A percentile compares a stretch with the other conserved stretches of the same genome.
Conservation (phyloP, 257 asterid species). For the Plantago elongata region DNA sequence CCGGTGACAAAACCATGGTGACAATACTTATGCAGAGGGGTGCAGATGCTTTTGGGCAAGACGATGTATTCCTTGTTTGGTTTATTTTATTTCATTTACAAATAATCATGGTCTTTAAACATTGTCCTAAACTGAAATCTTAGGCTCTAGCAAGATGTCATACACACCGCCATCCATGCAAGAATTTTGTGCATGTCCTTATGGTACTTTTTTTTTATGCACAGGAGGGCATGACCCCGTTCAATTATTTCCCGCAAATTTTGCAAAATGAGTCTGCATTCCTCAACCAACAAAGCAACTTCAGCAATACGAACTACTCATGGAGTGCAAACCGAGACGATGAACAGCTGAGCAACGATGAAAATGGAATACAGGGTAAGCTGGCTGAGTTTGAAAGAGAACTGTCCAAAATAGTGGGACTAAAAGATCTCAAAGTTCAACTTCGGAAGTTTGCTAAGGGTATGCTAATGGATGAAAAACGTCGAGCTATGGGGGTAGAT, state of each 20-base stretch:
- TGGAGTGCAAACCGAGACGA: constrained; percentile 23
- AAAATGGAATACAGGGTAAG: constrained; percentile 43
- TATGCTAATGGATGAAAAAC: constrained; percentile 82
- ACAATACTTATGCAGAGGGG: constrained; percentile 25
- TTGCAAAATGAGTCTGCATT: constrained; percentile 41
- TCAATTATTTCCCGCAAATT: constrained; percentile 55
- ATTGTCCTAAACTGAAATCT: too few relatives aligned
- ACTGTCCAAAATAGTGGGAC: constrained; percentile 65
- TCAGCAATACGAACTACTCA: constrained; percentile 7
- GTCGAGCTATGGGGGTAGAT: constrained; percentile 70
- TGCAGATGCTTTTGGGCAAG: constrained; percentile 35
- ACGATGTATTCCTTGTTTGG: constrained; percentile 22
- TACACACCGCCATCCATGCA: too few relatives aligned
- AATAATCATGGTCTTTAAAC: too few relatives aligned
- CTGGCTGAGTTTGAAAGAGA: constrained; percentile 65
- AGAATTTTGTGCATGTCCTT: neutral
- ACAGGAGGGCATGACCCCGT: constrained; percentile 77
- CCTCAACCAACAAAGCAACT: constrained; percentile 22
- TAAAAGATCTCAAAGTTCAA: constrained; percentile 57
- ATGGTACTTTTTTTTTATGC: constrained; percentile 1
- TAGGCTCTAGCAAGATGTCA: too few relatives aligned
- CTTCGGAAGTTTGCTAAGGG: constrained; percentile 90
- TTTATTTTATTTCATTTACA: too few relatives aligned
- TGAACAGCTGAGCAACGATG: constrained; percentile 42
- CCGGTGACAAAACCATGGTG: constrained; percentile 32